Conservation (phyloP, 257 asterid species). For the Lycium barbarum region DNA sequence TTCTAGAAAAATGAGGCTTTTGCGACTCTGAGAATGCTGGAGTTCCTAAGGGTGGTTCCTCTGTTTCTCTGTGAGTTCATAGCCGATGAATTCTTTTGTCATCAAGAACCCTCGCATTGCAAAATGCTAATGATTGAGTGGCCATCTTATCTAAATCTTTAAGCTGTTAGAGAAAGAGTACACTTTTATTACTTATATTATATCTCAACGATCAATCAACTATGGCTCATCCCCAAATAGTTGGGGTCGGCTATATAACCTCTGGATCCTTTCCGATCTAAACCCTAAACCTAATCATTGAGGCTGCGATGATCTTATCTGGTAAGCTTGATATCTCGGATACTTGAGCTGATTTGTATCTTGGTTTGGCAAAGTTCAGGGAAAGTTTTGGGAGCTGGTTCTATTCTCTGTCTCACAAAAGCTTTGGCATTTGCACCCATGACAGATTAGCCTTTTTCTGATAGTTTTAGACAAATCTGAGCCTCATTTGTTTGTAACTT, state of each 20-base stretch:
- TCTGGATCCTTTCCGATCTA: neutral
- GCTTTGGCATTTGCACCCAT: neutral
- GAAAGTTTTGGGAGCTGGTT: neutral
- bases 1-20: conserved; percentile 12
- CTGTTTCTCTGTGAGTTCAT: neutral
- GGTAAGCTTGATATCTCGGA: neutral
- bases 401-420: neutral
- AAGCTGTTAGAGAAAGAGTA: neutral
- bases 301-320: conserved; percentile 27
- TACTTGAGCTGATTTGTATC: conserved; percentile 2
- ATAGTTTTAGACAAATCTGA: neutral
- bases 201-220: neutral
- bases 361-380: conserved; percentile 9
- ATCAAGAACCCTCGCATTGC: neutral
- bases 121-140: neutral
- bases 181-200: neutral
- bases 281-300: neutral
- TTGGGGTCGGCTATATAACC: neutral
- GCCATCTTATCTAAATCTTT: neutral
- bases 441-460: neutral
- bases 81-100: neutral
- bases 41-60: neutral
- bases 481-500: neutral
- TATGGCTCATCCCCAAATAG: neutral
- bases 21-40: neutral